phyloP scores from a whole-genome alignment of 2,329 filamentous ascomycete genomes.

The Cadophora sp. region DNA sequence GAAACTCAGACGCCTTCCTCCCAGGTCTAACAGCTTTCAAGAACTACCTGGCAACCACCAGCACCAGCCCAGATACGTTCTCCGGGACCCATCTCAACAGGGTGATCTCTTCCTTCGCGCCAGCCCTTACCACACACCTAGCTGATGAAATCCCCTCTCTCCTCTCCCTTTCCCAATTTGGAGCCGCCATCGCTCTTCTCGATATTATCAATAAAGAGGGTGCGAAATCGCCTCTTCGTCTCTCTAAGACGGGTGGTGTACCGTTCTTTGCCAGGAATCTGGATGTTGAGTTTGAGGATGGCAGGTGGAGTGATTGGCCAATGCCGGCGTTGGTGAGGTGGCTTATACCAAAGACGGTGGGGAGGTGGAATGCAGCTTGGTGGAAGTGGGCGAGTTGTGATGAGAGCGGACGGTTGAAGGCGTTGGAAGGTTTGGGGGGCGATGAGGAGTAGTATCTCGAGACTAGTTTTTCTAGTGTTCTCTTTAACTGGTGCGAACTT shows the following conservation, averaged over 20 bases:
- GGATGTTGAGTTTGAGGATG: slow-evolving; percentile 33
- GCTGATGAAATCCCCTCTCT: slow-evolving; percentile 50
- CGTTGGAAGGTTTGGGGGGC: not conserved
- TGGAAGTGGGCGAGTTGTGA: slow-evolving; percentile 35
- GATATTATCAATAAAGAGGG: slow-evolving; percentile 22
- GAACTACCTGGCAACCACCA: slow-evolving; percentile 21
- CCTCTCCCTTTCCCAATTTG: slow-evolving; percentile 32
- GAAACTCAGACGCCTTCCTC: slow-evolving; percentile 27
- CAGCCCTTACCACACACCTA: slow-evolving; percentile 47
- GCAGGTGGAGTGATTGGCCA: slow-evolving; percentile 30
- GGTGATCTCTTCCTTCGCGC: slow-evolving; percentile 47
- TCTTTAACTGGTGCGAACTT: not conserved
- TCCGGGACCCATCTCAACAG: slow-evolving; percentile 22
- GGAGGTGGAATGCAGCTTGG: slow-evolving; percentile 26
- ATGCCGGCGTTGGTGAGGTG: slow-evolving; percentile 28
- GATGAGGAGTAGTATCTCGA: not conserved
- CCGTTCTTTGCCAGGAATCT: slow-evolving; percentile 35
- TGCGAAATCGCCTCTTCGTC: slow-evolving; percentile 22
- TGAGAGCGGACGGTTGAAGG: slow-evolving; percentile 25
- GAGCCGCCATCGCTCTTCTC: slow-evolving; percentile 25
- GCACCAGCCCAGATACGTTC: slow-evolving; percentile 11
- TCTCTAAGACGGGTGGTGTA: slow-evolving; percentile 26
- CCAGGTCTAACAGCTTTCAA: slow-evolving; percentile 28
- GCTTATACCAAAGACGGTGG: slow-evolving; percentile 26
- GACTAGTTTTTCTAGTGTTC: not conserved